Evolutionary conservation across 768 basidiomycete species (phyloP), one percentile per base, ranked within the genome.

Genomic region (Suillus ampliporus): DNA sequence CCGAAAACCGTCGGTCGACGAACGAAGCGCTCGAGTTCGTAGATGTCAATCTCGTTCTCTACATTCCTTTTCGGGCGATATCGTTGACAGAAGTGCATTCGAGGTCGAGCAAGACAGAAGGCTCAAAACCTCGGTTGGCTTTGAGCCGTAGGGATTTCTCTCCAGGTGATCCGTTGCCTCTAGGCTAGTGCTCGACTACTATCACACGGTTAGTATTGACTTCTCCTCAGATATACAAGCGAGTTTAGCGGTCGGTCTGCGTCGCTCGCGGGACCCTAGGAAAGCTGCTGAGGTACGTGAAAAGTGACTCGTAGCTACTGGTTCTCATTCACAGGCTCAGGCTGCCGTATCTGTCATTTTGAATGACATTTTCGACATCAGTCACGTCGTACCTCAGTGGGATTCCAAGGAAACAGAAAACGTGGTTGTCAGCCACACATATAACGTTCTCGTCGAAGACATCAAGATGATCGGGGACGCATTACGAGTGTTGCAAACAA

Each of bases 401-500:
- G 37, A 38, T 56, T 56, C 53, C 10, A 56, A 56, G 53, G 53
- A 56, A 26, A 56, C 53, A 40, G 53, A 38, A 56, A 17, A 56
- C 23, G 53, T 17, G 5, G 53, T 56, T 11, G 3, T 56, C 11
- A 56, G 5, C 10, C 54, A 56, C 23, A 15, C 38, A 6, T 56
- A 56, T 26, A 40, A 56, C 28, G 38, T 26, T 41, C 54, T 56
- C 5, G 54, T 56, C 19, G 54, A 56, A 40, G 54, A 56, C 5
- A 40, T 56, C 54, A 56, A 56, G 26, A 56, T 56, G 54, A 40
- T 56, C 17, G 28, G 38, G 23, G 54, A 56, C 3, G 54, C 54
- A 56, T 56, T 56, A 19, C 54, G 23, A 41, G 54, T 56, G 17
- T 19, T 56, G 38, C 54, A 56, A 26, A 56, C 54, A 21, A 56